phyloP scores from a whole-genome alignment of 164 flowering plant species.

The Stephania cephalantha region DNA sequence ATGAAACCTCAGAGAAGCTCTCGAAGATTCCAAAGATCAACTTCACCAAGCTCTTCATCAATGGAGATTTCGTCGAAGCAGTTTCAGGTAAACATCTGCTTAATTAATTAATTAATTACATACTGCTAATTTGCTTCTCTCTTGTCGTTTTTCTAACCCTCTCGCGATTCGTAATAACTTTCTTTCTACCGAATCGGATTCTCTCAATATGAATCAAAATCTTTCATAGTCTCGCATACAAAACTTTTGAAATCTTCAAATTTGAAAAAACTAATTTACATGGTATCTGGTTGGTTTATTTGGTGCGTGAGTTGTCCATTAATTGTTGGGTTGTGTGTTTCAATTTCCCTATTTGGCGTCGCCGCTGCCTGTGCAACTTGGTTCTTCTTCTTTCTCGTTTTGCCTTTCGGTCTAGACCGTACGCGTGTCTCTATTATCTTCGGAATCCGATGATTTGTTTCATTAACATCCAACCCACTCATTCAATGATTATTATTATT shows the following conservation, averaged over 20 bases:
- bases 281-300: no score
- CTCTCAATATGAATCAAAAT: neutral
- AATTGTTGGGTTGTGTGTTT: no score
- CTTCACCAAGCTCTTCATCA: slow-evolving; percentile 74
- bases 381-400: no score
- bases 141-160: no score
- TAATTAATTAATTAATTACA: neutral
- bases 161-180: no score
- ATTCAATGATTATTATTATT: no score
- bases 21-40: slow-evolving; percentile 28
- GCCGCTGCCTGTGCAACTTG: no score
- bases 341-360: no score
- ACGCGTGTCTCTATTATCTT: neutral
- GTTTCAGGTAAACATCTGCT: slow-evolving; percentile 39
- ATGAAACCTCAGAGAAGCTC: neutral
- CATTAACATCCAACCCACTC: neutral
- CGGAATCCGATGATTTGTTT: neutral
- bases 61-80: slow-evolving; percentile 68
- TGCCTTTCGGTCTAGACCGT: neutral
- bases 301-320: no score
- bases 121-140: neutral
- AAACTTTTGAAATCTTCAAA: no score
- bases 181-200: neutral
- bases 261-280: no score
- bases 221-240: no score